Evolutionary conservation across 164 flowering plant genomes (phyloP), one percentile per base, ranked within the genome.

Genomic region (Paratinospora sagittata): DNA sequence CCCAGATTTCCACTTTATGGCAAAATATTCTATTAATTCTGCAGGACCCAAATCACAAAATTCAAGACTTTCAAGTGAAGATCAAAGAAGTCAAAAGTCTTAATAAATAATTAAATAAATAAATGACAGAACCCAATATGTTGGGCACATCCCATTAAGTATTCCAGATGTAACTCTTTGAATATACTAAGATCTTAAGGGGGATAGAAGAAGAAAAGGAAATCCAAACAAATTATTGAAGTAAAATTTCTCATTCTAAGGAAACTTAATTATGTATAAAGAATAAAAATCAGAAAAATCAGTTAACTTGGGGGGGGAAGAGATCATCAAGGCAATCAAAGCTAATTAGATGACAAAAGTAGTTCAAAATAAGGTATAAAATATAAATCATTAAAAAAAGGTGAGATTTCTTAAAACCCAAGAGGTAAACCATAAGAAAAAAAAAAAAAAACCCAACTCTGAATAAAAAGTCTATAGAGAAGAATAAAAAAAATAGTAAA

Each of bases 11-110:
- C 52, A 27, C 69, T 75, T 24, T 52, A 16, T 55, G 71, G 43
- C 81, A 77, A 76, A 73, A 55, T 67, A n/a, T n/a, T n/a, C n/a
- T n/a, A 19, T 47, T 52, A 75, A 63, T 65, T 58, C 78, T 70
- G 73, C 80, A 76, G 11, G n/a, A 73, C 63, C 77, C 67, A 52
- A 27, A 30, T 55, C 21, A 43, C 27, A 69, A 26, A 65, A 33
- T 14, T 52, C 16, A 13, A n/a, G 17, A 13, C 16, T 49, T 49
- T 49, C 57, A 49, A 49, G 17, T 8, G 19, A 49, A 49, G 19
- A 49, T 49, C 16, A 13, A 49, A 17, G 16, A 0, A 10, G 57
- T 49, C 58, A 27, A 57, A 37, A 19, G 30, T 57, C 43, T 37
- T 36, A 55, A 30, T 52, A 26, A 37, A 36, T 3, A 36, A 36